Evolutionary conservation across 1,139 yeast genomes (phyloP).

Genomic region (Lodderomyces oxycetoniae): DNA sequence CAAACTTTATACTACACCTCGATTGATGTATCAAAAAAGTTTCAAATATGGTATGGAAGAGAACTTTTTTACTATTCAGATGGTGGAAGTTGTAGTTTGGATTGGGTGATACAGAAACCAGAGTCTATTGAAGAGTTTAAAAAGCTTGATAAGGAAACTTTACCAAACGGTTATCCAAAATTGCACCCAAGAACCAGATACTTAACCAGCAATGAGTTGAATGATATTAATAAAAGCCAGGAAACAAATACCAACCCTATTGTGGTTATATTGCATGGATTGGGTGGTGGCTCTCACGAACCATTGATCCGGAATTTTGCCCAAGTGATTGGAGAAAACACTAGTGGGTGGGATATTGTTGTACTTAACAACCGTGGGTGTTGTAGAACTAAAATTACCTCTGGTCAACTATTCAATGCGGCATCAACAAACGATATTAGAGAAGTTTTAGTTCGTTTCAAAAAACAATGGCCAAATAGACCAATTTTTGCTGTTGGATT

Average conservation of each 20-base stretch:
- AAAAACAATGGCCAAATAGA: slow-evolving; percentile 59
- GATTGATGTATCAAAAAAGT: slow-evolving; percentile 48
- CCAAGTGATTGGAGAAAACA: slow-evolving; percentile 26
- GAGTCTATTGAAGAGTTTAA: slow-evolving; percentile 45
- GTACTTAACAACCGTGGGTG: slow-evolving; percentile 86
- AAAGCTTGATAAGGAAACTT: slow-evolving; percentile 45
- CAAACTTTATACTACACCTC: slow-evolving; percentile 69
- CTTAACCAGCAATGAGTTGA: slow-evolving; percentile 42
- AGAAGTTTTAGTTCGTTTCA: slow-evolving; percentile 52
- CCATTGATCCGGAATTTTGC: slow-evolving; percentile 70
- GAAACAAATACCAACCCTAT: slow-evolving; percentile 47
- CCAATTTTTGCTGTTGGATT: slow-evolving; percentile 76
- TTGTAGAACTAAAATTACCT: slow-evolving; percentile 72
- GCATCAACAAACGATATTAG: slow-evolving; percentile 70
- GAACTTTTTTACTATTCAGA: slow-evolving; percentile 57
- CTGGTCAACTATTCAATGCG: slow-evolving; percentile 72
- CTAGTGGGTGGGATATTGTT: slow-evolving; percentile 49
- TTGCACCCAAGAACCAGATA: slow-evolving; percentile 77
- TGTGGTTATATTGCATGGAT: slow-evolving; percentile 72
- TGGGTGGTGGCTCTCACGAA: slow-evolving; percentile 92
- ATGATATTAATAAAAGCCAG: slow-evolving; percentile 24
- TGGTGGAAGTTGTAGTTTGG: slow-evolving; percentile 70
- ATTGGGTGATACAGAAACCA: slow-evolving; percentile 61
- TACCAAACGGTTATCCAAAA: slow-evolving; percentile 68
- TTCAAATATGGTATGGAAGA: slow-evolving; percentile 71